These are phyloP conservation scores for Acanthamoeba lenticulata DNA, from an alignment of 208 protist genomes.

Conservation along the genomic window DNA sequence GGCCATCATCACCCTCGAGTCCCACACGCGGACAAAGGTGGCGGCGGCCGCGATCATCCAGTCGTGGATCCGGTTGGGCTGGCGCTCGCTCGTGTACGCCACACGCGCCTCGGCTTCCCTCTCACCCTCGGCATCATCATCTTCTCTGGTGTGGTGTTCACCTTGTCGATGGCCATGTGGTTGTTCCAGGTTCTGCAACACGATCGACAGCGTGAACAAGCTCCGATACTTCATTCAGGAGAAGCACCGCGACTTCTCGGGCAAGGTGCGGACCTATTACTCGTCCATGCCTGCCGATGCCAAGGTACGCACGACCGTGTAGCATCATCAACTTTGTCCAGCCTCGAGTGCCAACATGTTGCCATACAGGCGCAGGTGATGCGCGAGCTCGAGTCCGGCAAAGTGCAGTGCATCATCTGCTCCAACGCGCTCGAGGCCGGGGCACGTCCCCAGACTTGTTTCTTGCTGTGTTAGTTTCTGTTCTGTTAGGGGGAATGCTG, in stretches of 20 bases:
- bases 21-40: neutral
- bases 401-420: neutral
- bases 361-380: neutral
- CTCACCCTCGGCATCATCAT: neutral
- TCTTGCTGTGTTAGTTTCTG: too few species aligned
- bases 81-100: constrained; percentile 3
- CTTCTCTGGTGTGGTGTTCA: neutral
- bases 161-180: neutral
- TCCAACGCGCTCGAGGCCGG: neutral
- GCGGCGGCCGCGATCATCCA: neutral
- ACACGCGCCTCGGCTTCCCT: neutral
- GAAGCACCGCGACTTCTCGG: neutral
- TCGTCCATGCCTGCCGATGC: neutral
- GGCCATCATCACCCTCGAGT: neutral
- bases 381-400: neutral
- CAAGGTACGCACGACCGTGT: neutral
- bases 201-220: neutral
- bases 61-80: neutral
- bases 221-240: neutral
- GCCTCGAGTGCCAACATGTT: neutral
- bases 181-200: neutral
- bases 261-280: constrained; percentile 19
- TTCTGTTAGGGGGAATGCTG: too few species aligned
- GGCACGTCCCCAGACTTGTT: neutral
- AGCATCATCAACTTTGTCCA: neutral